phyloP scores from a whole-genome alignment of 2,329 filamentous ascomycete species.

The Colletotrichum lindemuthianum region DNA sequence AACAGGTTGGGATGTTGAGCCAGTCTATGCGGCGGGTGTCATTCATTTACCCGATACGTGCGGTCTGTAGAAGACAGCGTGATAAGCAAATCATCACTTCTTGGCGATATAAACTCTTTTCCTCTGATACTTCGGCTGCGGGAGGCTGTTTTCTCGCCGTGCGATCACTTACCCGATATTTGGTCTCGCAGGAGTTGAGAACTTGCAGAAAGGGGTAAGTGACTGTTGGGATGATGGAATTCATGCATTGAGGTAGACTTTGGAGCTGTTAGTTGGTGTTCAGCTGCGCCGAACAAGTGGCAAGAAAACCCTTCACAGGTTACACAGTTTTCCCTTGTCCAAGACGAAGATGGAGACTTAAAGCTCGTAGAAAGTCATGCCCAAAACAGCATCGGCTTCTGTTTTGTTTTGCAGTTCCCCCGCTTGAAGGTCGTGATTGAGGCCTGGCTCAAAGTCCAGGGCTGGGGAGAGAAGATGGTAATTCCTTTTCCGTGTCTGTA shows the following conservation, averaged over 20 bases:
- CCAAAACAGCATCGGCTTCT: no score
- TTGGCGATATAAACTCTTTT: constrained; percentile 4
- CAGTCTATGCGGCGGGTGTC: no score
- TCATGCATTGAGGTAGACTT: constrained; percentile 19
- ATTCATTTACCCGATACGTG: background rate
- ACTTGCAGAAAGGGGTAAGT: background rate
- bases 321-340: background rate
- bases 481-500: no score
- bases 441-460: background rate
- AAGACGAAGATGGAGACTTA: background rate
- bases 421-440: no score
- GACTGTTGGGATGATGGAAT: constrained; percentile 6
- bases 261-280: background rate
- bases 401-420: no score
- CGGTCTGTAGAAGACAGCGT: background rate
- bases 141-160: constrained; percentile 9
- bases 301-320: background rate
- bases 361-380: no score
- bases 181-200: constrained; percentile 1
- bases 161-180: constrained; percentile 10
- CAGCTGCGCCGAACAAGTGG: constrained; percentile 1
- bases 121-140: background rate
- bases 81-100: background rate
- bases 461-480: background rate
- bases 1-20: no score